A percentile compares a stretch with the other conserved stretches of the same genome.
Conservation (phyloP, 345 rosid species). For the Adansonia digitata region DNA sequence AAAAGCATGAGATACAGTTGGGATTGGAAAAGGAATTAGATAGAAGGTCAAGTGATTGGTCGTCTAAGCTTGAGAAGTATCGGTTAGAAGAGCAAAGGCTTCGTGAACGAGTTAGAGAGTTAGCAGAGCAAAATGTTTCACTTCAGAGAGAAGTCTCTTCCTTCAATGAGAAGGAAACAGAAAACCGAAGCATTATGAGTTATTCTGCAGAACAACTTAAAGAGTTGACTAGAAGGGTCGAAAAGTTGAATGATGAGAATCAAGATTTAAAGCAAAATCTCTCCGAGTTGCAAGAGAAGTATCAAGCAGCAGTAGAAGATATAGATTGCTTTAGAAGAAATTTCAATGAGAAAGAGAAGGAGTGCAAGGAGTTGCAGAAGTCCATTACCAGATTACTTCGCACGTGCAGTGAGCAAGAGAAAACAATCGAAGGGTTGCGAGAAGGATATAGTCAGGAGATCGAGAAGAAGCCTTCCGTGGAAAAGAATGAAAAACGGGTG, state of each 20-base stretch:
- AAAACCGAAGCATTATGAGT: constrained; percentile 48
- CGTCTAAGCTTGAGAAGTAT: constrained; percentile 72
- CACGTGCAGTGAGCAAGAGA: constrained; percentile 80
- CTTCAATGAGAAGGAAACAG: constrained; percentile 63
- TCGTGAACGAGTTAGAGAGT: constrained; percentile 89
- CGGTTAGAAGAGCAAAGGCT: constrained; percentile 85
- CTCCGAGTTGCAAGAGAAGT: constrained; percentile 53
- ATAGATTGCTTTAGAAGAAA: constrained; percentile 48
- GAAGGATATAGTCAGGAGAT: constrained; percentile 43
- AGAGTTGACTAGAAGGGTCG: constrained; percentile 49
- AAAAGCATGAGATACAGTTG: constrained; percentile 69
- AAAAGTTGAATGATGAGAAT: constrained; percentile 52
- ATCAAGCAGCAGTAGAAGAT: constrained; percentile 45
- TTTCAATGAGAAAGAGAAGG: constrained; percentile 81
- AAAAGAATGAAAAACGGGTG: constrained; percentile 40
- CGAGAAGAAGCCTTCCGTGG: constrained; percentile 40
- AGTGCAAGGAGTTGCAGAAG: constrained; percentile 85
- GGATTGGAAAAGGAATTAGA: constrained; percentile 92
- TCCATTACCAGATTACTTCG: constrained; percentile 60
- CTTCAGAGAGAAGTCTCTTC: constrained; percentile 81
- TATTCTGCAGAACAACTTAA: constrained; percentile 55
- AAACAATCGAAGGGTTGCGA: constrained; percentile 74
- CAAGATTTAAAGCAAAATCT: constrained; percentile 41
- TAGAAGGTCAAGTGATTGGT: constrained; percentile 95
- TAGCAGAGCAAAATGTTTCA: constrained; percentile 93